Conservation (phyloP, 2,329 filamentous ascomycete genomes). For the Aspergillus arachidicola region DNA sequence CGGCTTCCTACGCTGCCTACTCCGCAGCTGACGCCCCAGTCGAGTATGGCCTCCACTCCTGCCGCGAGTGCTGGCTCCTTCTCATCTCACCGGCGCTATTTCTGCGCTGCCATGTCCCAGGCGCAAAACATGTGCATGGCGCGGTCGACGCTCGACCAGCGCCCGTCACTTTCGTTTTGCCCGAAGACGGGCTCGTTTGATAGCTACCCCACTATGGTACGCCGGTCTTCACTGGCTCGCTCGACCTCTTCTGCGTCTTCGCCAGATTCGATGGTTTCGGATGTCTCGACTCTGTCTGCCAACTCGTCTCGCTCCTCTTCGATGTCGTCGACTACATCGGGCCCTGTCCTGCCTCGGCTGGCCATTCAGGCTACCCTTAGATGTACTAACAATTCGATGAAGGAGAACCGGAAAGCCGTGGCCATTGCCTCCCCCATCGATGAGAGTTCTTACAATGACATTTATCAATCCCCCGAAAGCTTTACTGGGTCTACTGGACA, state of each 20-base stretch:
- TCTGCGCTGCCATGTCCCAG: constrained; percentile 61
- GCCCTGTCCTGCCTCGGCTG: constrained; percentile 33
- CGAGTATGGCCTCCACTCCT: constrained; percentile 59
- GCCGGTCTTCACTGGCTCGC: constrained; percentile 53
- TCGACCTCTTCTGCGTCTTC: constrained; percentile 57
- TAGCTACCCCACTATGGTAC: constrained; percentile 52
- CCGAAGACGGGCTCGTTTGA: constrained; percentile 45
- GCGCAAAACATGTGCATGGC: constrained; percentile 57
- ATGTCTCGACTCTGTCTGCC: constrained; percentile 58
- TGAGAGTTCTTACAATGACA: constrained; percentile 34
- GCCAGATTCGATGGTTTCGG: constrained; percentile 66
- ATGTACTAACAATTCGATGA: constrained; percentile 40
- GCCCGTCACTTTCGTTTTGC: constrained; percentile 41
- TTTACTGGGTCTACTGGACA: constrained; percentile 28
- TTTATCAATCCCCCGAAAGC: constrained; percentile 40
- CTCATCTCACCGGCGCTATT: constrained; percentile 56
- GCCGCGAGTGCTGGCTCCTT: constrained; percentile 59
- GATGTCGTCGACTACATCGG: constrained; percentile 43
- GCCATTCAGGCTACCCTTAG: constrained; percentile 46
- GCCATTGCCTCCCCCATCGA: constrained; percentile 42
- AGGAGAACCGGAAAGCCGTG: constrained; percentile 40
- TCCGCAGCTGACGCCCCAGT: constrained; percentile 63
- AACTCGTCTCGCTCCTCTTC: constrained; percentile 56
- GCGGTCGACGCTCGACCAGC: constrained; percentile 59
- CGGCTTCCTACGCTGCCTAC: constrained; percentile 62